These are phyloP conservation scores for Epichloe brachyelytri DNA, from an alignment of 2,329 filamentous ascomycete genomes.

Conservation along the genomic window DNA sequence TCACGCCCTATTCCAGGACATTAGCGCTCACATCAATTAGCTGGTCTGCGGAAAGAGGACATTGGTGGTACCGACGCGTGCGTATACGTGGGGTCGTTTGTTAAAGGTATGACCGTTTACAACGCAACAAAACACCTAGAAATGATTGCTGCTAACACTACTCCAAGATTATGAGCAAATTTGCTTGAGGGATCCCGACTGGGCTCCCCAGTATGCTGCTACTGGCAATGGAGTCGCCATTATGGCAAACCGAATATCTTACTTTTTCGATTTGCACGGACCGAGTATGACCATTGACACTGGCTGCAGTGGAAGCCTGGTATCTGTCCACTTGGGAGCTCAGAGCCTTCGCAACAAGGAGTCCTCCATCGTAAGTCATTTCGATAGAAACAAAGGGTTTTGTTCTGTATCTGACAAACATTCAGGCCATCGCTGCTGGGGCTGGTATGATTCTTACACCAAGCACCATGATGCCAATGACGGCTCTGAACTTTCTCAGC, in stretches of 20 bases:
- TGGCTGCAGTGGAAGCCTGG: conserved; percentile 43
- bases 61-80: conserved; percentile 31
- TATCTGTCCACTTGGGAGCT: conserved; percentile 39
- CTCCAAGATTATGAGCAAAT: conserved; percentile 35
- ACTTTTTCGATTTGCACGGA: conserved; percentile 41
- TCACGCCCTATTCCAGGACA: neutral
- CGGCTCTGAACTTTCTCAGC: conserved; percentile 38
- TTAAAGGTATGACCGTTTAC: conserved; percentile 26
- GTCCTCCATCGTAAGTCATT: conserved; percentile 22
- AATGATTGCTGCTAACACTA: neutral
- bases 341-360: conserved; percentile 35
- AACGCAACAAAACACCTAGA: neutral
- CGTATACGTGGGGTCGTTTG: conserved; percentile 38
- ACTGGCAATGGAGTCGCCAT: conserved; percentile 41
- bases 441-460: conserved; percentile 41
- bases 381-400: neutral
- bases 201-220: conserved; percentile 36
- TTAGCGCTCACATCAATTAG: conserved; percentile 13
- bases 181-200: conserved; percentile 35
- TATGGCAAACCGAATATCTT: conserved; percentile 42
- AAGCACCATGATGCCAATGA: conserved; percentile 44
- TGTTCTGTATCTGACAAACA: neutral
- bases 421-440: conserved; percentile 35
- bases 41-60: conserved; percentile 30
- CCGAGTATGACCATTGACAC: conserved; percentile 47